Percentiles rank a stretch among this genome's conserved stretches.
phyloP scores from a whole-genome alignment of 1,284 basidiomycete genomes.

The Microstroma glucosiphilum region DNA sequence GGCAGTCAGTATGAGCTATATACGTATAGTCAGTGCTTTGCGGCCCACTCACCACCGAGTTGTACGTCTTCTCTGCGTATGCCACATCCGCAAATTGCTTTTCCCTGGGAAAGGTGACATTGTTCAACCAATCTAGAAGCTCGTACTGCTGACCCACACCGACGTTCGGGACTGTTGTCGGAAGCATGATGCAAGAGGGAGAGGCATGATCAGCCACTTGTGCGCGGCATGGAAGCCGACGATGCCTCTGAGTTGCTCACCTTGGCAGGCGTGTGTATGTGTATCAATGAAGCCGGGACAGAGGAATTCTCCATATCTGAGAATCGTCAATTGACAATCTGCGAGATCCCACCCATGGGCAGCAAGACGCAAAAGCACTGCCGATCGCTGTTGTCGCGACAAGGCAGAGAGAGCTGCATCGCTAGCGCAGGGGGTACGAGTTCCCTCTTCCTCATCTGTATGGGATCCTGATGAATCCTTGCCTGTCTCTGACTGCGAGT shows the following conservation, averaged over 20 bases:
- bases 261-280: constrained; percentile 58
- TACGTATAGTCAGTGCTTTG: neutral
- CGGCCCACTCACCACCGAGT: constrained; percentile 56
- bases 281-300: constrained; percentile 86
- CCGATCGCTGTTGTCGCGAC: neutral
- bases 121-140: constrained; percentile 82
- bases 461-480: neutral
- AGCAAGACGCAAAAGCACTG: neutral
- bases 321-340: constrained; percentile 53
- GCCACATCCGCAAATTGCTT: constrained; percentile 65
- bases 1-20: neutral
- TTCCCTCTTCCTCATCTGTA: constrained; percentile 21
- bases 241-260: too few relatives aligned
- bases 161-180: constrained; percentile 63
- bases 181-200: too few relatives aligned
- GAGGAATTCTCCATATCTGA: constrained; percentile 69
- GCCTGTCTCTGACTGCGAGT: constrained; percentile 2
- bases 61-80: constrained; percentile 69
- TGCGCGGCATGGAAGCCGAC: constrained; percentile 39
- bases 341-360: constrained; percentile 25
- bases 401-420: constrained; percentile 21
- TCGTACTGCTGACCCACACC: constrained; percentile 57
- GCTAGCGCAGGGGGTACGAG: constrained; percentile 23
- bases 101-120: constrained; percentile 85
- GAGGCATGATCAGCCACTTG: constrained; percentile 73